Base-by-base conservation (phyloP, 768 basidiomycete species). In the Leccinum truebloodii region DNA sequence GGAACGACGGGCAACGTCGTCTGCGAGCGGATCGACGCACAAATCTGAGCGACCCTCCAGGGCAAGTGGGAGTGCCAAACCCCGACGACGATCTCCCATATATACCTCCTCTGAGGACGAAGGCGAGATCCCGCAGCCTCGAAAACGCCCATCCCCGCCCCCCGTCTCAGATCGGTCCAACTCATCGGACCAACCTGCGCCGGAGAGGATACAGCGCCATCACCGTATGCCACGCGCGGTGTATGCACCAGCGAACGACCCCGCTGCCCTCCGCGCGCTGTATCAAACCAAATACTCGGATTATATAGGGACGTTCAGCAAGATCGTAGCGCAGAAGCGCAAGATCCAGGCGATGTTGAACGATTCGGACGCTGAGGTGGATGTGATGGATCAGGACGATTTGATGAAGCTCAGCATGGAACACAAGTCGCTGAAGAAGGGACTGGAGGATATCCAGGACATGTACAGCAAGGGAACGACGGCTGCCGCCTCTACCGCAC, bases 91-190 rank as follows among this genome's bases (percentile, higher is more conserved):
- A 48, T 83, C 86, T 3, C 86, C 85, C 1, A 81, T 85, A 54
- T 88, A 86, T 62, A 88, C 88, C 1, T 87, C 87, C 1, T 86
- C 87, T 1, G 86, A 86, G 41, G 84, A 88, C 54, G 85, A 86
- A 67, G 78, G 77, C 24, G 78, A 82, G 59, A 73, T 72, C 9
- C 69, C 72, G 2, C 71, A 75, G 55, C 61, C 72, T 46, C 64
- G 62, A 44, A 69, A 65, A 65, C 62, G 64, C 61, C 57, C 37
- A 57, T 74, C 76, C 10, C 76, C 76, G 5, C 66, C 68, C 0
- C 59, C 71, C 14, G 37, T 59, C 24, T 60, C 73, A 12, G 69
- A 71, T 18, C 59, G 71, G 1, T 69, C 69, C 14, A 54, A 60
- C 37, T 60, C 68, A 34, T 71, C 65, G 8, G 62, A 73, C 49